phyloP scores from a whole-genome alignment of 169 alveolate species.

The Eimeria tenella region DNA sequence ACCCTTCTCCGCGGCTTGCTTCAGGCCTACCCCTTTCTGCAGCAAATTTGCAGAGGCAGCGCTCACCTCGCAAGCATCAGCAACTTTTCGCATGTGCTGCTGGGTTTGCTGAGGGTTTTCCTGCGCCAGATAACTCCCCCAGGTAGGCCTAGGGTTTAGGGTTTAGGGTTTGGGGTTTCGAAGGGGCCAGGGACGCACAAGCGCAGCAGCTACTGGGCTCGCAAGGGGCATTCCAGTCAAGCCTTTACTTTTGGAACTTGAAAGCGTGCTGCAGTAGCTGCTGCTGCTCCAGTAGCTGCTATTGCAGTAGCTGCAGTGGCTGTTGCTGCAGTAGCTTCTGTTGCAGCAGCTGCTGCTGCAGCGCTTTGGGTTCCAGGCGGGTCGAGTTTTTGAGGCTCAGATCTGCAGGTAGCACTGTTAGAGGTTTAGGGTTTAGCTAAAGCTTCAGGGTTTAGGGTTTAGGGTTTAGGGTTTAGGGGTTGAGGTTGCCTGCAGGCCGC shows the following conservation, averaged over 20 bases:
- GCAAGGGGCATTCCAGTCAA: too few species aligned
- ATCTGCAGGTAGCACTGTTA: not conserved
- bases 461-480: slow-evolving; percentile 35
- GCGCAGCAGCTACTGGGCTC: too few species aligned
- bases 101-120: slow-evolving; percentile 68
- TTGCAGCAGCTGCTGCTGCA: too few species aligned
- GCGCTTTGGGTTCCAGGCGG: not conserved
- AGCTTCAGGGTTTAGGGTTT: slow-evolving; percentile 22
- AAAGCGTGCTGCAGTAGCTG: too few species aligned
- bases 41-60: slow-evolving; percentile 33
- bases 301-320: too few species aligned
- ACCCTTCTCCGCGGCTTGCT: not conserved
- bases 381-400: slow-evolving; percentile 9
- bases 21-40: slow-evolving; percentile 53
- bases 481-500: slow-evolving; percentile 32
- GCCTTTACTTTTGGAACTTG: too few species aligned
- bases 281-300: too few species aligned
- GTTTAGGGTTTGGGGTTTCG: slow-evolving; percentile 17
- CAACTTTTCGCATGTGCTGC: slow-evolving; percentile 67
- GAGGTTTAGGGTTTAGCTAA: not conserved
- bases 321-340: too few species aligned
- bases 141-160: slow-evolving; percentile 47
- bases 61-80: slow-evolving; percentile 57
- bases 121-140: slow-evolving; percentile 72
- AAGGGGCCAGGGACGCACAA: too few species aligned